These are phyloP conservation scores for Kurtzmaniella natalensis DNA, from an alignment of 1,139 yeast genomes.

Conservation along the genomic window DNA sequence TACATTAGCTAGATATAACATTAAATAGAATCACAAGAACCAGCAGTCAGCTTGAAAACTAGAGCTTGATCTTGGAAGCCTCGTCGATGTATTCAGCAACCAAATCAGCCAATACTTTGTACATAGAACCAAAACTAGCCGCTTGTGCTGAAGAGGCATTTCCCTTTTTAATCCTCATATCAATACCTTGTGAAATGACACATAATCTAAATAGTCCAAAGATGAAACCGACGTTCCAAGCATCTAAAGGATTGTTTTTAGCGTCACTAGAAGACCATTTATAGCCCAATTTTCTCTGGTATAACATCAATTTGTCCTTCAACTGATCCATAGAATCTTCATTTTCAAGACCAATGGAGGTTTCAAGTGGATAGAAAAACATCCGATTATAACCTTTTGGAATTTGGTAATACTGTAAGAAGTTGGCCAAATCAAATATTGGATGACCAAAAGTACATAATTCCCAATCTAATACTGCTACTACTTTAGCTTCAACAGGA, in stretches of 20 bases:
- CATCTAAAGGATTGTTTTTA: constrained; percentile 35
- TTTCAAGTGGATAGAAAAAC: constrained; percentile 26
- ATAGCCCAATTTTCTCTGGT: constrained; percentile 25
- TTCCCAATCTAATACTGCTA: constrained; percentile 68
- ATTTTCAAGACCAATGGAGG: constrained; percentile 33
- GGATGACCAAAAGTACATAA: constrained; percentile 68
- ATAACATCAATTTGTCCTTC: constrained; percentile 22
- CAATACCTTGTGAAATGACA: constrained; percentile 66
- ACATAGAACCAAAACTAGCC: constrained; percentile 36
- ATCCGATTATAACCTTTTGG: constrained; percentile 33
- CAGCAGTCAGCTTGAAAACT: too few relatives aligned
- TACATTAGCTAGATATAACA: too few relatives aligned
- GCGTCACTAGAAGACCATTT: constrained; percentile 32
- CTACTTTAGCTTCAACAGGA: constrained; percentile 43
- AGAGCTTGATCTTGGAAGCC: too few relatives aligned
- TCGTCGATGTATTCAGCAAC: constrained; percentile 18
- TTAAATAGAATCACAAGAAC: too few relatives aligned
- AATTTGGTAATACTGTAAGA: constrained; percentile 53
- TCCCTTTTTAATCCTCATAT: constrained; percentile 55
- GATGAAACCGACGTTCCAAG: constrained; percentile 56
- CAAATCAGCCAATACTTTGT: constrained; percentile 40
- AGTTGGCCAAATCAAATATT: constrained; percentile 57
- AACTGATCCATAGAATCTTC: constrained; percentile 23
- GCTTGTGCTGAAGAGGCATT: constrained; percentile 61
- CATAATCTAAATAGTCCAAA: constrained; percentile 57